phyloP scores from a whole-genome alignment of 345 rosid species.

The Mangifera indica region DNA sequence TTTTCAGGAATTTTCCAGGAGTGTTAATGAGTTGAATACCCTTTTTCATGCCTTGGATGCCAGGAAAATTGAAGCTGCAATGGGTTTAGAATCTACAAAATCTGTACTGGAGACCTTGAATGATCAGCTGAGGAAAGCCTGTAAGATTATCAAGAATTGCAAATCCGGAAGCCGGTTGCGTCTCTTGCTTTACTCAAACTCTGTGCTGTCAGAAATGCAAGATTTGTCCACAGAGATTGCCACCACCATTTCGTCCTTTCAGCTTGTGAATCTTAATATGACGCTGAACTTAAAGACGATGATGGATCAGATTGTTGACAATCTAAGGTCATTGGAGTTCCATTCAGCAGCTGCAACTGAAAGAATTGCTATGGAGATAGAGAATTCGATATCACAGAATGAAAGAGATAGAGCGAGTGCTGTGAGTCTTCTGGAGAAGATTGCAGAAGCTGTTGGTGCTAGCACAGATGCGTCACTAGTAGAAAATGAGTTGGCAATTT shows the following conservation, averaged over 20 bases:
- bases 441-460: constrained; percentile 46
- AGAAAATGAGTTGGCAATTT: constrained; percentile 36
- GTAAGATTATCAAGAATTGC: constrained; percentile 33
- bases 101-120: constrained; percentile 29
- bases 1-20: constrained; percentile 36
- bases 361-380: constrained; percentile 38
- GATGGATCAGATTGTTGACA: constrained; percentile 23
- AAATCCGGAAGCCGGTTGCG: constrained; percentile 40
- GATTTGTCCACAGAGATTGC: constrained; percentile 45
- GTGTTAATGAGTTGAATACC: constrained; percentile 28
- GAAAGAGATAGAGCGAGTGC: constrained; percentile 30
- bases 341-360: constrained; percentile 24
- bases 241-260: constrained; percentile 40
- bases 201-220: constrained; percentile 31
- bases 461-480: constrained; percentile 29
- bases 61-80: constrained; percentile 33
- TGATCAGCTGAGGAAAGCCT: constrained; percentile 29
- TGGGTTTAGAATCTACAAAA: constrained; percentile 34
- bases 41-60: constrained; percentile 34
- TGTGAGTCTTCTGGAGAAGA: constrained; percentile 38
- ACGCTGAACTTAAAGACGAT: constrained; percentile 33
- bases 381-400: constrained; percentile 29
- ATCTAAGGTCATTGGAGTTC: constrained; percentile 38
- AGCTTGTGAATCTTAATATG: constrained; percentile 41
- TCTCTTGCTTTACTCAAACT: constrained; percentile 34